Evolutionary conservation across 176 grass and related monocot genomes (phyloP), one percentile per base, ranked within the genome.

Genomic region (Bothriochloa decipiens): DNA sequence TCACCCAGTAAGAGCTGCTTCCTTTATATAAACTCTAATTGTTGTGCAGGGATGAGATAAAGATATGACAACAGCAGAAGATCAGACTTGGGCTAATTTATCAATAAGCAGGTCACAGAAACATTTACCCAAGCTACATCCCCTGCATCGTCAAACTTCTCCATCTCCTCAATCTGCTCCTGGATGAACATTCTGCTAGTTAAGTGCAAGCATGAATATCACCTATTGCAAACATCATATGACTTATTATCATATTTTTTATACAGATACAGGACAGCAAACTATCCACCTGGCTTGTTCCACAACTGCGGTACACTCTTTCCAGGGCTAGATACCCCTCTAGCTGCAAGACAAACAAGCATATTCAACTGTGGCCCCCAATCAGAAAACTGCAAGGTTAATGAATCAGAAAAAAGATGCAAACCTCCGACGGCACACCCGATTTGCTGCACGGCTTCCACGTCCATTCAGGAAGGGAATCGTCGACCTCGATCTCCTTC

Each of bases 281-380:
- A 41, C 65, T 4, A 70, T 42, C 6, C 25, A 94, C 88, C 88
- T 92, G 57, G 15, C 26, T 32, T 42, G 40, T 53, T 80, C 39
- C 82, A 28, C 22, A 55, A 12, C 11, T 69, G 2, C 53, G 70
- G 28, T 89, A 87, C 5, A 88, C 81, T 41, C 86, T 84, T 65
- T 92, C 93, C 15, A 99, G 90, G 22, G 76, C 86, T 63, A 99
- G 75, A 80, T 91, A 99, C 55, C 93, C 91, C 46, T 88, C 93
- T 5, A 18, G 73, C 96, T 94, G 81, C 40, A 61, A 28, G 39
- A 72, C 26, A 28, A 86, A 13, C 16, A 70, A 72, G 50, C 32
- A 62, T 62, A 26, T 62, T 26, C 22, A 60, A 4, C 20, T 60
- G 22, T 11, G 22, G 22, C 55, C 55, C 55, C 55, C 8, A 11